phyloP scores from a whole-genome alignment of 2,329 filamentous ascomycete genomes.

The Penicillium sp. region DNA sequence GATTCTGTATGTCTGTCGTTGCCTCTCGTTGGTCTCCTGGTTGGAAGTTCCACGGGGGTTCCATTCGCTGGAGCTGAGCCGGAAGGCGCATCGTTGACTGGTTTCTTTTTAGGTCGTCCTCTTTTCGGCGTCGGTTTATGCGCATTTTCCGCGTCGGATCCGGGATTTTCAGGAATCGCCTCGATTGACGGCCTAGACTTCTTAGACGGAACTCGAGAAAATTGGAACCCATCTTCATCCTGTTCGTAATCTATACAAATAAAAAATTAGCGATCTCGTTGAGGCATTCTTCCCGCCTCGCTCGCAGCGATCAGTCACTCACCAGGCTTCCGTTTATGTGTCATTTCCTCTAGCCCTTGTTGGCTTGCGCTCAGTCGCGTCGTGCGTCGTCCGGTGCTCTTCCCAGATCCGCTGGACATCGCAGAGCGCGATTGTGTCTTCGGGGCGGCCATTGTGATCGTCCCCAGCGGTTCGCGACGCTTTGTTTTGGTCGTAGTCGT shows the following conservation, averaged over 20 bases:
- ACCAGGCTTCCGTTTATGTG: constrained; percentile 48
- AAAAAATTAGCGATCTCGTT: constrained; percentile 6
- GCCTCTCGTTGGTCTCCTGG: constrained; percentile 29
- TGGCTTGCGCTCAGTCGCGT: constrained; percentile 41
- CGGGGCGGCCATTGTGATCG: constrained; percentile 41
- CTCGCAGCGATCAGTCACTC: constrained; percentile 24
- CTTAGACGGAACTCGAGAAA: constrained; percentile 67
- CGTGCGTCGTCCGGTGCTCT: constrained; percentile 28
- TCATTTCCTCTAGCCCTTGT: constrained; percentile 26
- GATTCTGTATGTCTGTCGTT: constrained; percentile 23
- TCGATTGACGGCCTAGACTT: constrained; percentile 58
- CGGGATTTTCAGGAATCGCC: constrained; percentile 28
- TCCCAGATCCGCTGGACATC: constrained; percentile 25
- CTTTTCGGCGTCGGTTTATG: constrained; percentile 37
- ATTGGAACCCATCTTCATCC: constrained; percentile 75
- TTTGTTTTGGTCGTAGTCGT: constrained; percentile 36
- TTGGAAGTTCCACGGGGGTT: constrained; percentile 22
- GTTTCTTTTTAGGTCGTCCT: constrained; percentile 47
- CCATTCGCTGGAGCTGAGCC: constrained; percentile 19
- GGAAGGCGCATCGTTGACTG: constrained; percentile 20
- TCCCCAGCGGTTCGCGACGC: constrained; percentile 40
- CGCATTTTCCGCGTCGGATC: constrained; percentile 44
- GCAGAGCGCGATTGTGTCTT: constrained; percentile 41
- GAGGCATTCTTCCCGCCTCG: constrained; percentile 5
- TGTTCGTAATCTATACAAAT: constrained; percentile 63